A percentile compares a stretch with the other conserved stretches of the same genome.
phyloP scores from a whole-genome alignment of 192 early-diverging fungal genomes.

The Pilobolus umbonatus region DNA sequence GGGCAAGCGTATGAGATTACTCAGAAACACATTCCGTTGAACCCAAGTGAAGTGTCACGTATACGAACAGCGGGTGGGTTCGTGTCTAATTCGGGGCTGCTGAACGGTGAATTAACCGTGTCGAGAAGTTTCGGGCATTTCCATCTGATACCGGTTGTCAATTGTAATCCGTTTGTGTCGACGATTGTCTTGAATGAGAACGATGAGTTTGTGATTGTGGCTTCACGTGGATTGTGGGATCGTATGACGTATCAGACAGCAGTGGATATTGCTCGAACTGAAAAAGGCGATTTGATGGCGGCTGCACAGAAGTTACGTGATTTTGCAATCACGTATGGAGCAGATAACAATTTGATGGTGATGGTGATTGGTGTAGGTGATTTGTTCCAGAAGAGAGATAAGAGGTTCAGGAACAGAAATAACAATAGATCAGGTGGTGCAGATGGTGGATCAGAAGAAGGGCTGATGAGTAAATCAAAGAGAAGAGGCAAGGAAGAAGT shows the following conservation, averaged over 20 bases:
- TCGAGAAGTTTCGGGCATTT: conserved; percentile 87
- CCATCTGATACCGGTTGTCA: conserved; percentile 73
- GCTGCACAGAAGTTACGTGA: conserved; percentile 81
- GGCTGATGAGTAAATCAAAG: conserved; percentile 33
- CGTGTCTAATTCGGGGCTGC: conserved; percentile 66
- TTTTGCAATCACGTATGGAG: conserved; percentile 79
- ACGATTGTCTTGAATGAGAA: conserved; percentile 69
- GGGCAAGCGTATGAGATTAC: conserved; percentile 65
- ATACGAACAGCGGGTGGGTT: conserved; percentile 79
- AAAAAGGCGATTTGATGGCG: conserved; percentile 67
- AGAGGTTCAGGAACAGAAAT: conserved; percentile 20
- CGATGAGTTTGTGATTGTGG: conserved; percentile 78
- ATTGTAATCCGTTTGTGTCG: conserved; percentile 77
- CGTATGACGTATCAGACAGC: conserved; percentile 74
- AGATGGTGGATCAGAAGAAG: conserved; percentile 22
- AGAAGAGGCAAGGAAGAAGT: conserved; percentile 40
- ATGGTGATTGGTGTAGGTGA: conserved; percentile 87
- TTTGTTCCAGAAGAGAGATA: conserved; percentile 52
- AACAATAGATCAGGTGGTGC: conserved; percentile 18
- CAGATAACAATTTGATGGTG: conserved; percentile 73
- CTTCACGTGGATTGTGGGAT: conserved; percentile 72
- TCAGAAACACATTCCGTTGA: conserved; percentile 66
- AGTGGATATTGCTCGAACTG: conserved; percentile 79
- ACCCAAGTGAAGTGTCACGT: conserved; percentile 62
- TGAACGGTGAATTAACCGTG: conserved; percentile 72